Evolutionary conservation across 768 basidiomycete species (phyloP).

Genomic region (Tulasnella sp.): DNA sequence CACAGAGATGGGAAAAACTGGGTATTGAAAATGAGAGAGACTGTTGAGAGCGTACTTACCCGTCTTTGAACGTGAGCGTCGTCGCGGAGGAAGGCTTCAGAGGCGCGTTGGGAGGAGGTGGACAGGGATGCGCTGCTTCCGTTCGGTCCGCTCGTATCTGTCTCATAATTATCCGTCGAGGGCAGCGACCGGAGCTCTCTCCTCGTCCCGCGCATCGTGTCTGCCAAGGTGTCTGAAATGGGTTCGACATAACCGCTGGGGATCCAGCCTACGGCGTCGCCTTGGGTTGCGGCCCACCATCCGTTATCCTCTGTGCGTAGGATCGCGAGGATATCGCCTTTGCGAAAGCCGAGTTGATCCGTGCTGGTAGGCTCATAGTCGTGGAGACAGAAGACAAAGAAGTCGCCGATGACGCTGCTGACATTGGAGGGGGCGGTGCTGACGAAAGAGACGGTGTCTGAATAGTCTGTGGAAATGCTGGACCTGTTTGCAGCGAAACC

Average conservation of each 20-base stretch:
- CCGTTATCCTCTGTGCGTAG: conserved; percentile 15
- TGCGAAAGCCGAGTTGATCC: conserved; percentile 6
- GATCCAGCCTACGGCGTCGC: conserved; percentile 11
- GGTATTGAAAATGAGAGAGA: background rate
- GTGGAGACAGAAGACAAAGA: conserved; percentile 16
- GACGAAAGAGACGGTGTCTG: conserved; percentile 17
- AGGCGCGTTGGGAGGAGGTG: background rate
- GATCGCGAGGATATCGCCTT: conserved; percentile 18
- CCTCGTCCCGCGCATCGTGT: background rate
- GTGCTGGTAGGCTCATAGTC: conserved; percentile 13
- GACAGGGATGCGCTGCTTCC: background rate
- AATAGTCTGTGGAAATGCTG: conserved; percentile 18
- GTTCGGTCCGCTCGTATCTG: background rate
- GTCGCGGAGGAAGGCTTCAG: background rate
- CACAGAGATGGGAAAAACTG: background rate
- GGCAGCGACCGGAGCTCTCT: background rate
- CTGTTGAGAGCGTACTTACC: background rate
- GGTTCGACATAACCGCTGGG: conserved; percentile 13
- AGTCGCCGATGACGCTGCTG: conserved; percentile 10
- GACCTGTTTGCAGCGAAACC: background rate
- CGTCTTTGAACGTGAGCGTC: background rate
- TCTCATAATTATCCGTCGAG: conserved; percentile 6
- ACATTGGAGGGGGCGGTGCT: conserved; percentile 12
- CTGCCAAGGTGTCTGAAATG: conserved; percentile 15
- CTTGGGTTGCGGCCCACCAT: conserved; percentile 12